Percentiles rank a stretch among this genome's conserved stretches.
phyloP scores from a whole-genome alignment of 2,329 filamentous ascomycete genomes.

The Apiospora arundinis region DNA sequence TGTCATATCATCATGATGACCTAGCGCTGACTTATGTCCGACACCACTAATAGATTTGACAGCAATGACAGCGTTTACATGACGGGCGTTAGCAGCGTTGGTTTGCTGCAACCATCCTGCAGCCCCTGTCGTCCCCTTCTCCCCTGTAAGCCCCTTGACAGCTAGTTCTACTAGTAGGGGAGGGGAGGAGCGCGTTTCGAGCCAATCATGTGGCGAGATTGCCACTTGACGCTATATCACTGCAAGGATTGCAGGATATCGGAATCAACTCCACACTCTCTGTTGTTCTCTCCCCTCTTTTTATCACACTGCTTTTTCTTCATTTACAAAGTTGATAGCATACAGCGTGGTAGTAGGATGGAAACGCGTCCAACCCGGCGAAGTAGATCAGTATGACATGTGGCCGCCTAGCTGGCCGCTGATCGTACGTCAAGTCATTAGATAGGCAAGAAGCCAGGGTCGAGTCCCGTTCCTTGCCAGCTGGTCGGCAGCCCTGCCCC shows the following conservation, averaged over 20 bases:
- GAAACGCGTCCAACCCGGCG: no score
- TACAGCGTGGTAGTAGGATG: background rate
- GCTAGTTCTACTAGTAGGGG: background rate
- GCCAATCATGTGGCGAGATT: background rate
- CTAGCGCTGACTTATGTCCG: background rate
- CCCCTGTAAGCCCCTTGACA: background rate
- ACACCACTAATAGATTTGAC: background rate
- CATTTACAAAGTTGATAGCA: background rate
- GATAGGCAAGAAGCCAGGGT: background rate
- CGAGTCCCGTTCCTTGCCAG: background rate
- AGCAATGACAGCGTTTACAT: background rate
- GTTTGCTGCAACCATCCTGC: background rate
- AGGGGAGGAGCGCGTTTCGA: background rate
- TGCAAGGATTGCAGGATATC: background rate
- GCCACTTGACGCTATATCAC: background rate
- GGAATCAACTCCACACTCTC: background rate
- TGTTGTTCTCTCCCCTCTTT: background rate
- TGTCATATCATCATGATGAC: conserved; percentile 5
- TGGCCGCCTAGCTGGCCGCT: background rate
- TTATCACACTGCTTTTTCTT: background rate
- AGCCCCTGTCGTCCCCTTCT: background rate
- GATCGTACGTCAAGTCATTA: background rate
- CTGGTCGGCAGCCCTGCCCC: background rate
- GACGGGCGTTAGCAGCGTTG: background rate
- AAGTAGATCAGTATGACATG: background rate